Evolutionary conservation across 345 rosid genomes (phyloP).

Genomic region (Citrus glauca): DNA sequence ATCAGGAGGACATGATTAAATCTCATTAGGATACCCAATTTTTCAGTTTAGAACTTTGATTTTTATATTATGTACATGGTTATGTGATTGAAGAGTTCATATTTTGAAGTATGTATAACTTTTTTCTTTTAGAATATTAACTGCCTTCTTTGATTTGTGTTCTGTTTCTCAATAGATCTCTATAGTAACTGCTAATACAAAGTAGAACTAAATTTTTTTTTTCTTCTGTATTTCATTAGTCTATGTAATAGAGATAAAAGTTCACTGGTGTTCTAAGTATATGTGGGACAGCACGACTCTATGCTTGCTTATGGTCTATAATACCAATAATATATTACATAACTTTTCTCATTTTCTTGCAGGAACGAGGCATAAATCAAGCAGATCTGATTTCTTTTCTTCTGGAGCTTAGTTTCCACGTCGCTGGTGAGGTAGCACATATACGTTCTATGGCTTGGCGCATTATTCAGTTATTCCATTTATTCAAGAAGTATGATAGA

Average conservation of each 20-base stretch:
- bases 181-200: not conserved
- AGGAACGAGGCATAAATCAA: constrained; percentile 86
- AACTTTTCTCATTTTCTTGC: constrained; percentile 27
- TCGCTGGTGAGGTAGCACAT: constrained; percentile 69
- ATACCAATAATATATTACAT: not conserved
- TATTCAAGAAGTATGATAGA: not conserved
- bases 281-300: not conserved
- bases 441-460: not conserved
- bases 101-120: not conserved
- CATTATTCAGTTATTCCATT: not conserved
- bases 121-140: not conserved
- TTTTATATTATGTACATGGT: not conserved
- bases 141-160: not conserved
- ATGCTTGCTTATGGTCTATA: not conserved
- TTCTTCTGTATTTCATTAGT: not conserved
- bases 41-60: not conserved
- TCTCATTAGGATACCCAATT: not conserved
- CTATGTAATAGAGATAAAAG: not conserved
- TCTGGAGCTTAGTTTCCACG: constrained; percentile 96
- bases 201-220: not conserved
- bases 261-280: not conserved
- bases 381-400: constrained; percentile 88
- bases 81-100: not conserved
- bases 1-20: no score
- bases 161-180: not conserved